Percentiles rank a stretch among this genome's conserved stretches.
phyloP scores from a whole-genome alignment of 2,329 filamentous ascomycete genomes.

The Alternaria rosae region DNA sequence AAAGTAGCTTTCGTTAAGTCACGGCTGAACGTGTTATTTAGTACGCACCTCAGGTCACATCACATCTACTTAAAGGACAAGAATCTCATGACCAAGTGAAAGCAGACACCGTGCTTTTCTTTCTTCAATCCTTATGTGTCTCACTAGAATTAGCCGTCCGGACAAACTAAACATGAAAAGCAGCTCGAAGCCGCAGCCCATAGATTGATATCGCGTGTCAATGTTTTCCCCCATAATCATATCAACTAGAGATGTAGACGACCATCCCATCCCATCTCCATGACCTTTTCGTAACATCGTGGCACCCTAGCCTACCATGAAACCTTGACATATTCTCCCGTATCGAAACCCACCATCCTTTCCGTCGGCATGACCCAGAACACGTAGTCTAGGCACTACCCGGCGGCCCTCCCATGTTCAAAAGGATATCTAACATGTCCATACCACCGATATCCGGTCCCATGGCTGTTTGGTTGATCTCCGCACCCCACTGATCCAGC shows the following conservation, averaged over 20 bases:
- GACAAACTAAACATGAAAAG: neutral
- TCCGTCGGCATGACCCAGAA: neutral
- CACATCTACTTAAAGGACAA: neutral
- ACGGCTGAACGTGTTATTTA: neutral
- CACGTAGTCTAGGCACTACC: slow-evolving; percentile 15
- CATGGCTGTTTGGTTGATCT: slow-evolving; percentile 63
- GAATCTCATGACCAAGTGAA: neutral
- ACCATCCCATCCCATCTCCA: neutral
- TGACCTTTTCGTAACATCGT: neutral
- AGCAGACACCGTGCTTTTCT: neutral
- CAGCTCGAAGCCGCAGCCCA: neutral
- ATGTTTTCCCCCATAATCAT: neutral
- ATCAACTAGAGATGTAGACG: neutral
- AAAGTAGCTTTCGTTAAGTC: neutral
- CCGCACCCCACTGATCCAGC: slow-evolving; percentile 64
- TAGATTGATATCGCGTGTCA: neutral
- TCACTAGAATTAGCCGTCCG: rapidly evolving
- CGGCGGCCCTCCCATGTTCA: slow-evolving; percentile 49
- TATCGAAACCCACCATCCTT: neutral
- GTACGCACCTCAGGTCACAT: neutral
- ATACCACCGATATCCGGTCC: slow-evolving; percentile 70
- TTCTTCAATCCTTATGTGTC: neutral
- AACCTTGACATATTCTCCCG: neutral
- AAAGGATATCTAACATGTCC: slow-evolving; percentile 59
- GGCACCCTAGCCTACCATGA: neutral